Evolutionary conservation across 176 grass and related monocot genomes (phyloP).

Genomic region (Cocos nucifera): DNA sequence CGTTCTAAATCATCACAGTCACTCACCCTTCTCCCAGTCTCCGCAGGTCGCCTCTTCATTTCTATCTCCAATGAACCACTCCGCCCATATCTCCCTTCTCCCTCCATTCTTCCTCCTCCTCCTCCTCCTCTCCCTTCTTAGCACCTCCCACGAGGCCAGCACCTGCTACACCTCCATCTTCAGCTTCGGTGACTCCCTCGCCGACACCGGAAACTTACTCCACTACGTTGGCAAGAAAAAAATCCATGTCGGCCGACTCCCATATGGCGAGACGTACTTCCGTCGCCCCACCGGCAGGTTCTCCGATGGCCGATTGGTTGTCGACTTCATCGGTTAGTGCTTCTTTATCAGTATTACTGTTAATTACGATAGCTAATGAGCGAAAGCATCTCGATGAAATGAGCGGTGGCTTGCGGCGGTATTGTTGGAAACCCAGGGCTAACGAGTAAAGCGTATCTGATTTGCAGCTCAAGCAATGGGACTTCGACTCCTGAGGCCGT

Average conservation of each 20-base stretch:
- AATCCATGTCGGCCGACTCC: constrained; percentile 11
- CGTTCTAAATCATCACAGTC: no score
- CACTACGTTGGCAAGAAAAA: not conserved
- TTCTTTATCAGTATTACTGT: not conserved
- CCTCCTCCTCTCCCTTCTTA: no score
- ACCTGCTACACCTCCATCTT: constrained; percentile 49
- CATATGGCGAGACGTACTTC: constrained; percentile 68
- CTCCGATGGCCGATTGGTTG: constrained; percentile 8
- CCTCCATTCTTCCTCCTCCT: no score
- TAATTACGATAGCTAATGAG: not conserved
- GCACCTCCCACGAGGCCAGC: not conserved
- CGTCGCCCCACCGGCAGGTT: constrained; percentile 26
- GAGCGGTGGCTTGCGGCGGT: not conserved
- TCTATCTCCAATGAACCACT: no score
- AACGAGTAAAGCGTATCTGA: no score
- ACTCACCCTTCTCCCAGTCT: no score
- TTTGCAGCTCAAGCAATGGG: not conserved
- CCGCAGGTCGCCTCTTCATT: no score
- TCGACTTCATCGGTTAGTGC: constrained; percentile 11
- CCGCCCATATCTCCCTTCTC: no score
- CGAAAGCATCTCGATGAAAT: no score
- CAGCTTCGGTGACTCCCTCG: constrained; percentile 62
- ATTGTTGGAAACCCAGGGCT: not conserved
- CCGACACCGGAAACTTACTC: constrained; percentile 47
- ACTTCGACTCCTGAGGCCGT: not conserved